Evolutionary conservation across 2,329 filamentous ascomycete species (phyloP), one percentile per base, ranked within the genome.

Genomic region (Bisporella sp.): DNA sequence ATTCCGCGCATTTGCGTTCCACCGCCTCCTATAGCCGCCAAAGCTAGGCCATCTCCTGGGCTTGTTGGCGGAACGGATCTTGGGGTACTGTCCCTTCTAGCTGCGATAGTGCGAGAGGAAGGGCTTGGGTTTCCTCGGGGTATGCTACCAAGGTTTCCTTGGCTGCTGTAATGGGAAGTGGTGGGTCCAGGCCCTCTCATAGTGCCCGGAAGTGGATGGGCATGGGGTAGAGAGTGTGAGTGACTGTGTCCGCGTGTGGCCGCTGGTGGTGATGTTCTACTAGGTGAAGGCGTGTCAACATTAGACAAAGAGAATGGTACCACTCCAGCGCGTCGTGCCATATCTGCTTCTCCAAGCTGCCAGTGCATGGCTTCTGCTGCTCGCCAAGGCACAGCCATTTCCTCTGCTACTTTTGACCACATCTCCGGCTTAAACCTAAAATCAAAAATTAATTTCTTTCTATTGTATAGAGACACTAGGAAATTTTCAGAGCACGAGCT

Each of bases 351-450:
- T 55, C 92, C 92, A 49, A 99, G 76, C 64, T 95, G 87, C 92
- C 93, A 99, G 70, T 97, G 93, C 91, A 96, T 96, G 4, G 89
- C 91, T 70, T 99, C 92, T 45, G 89, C 92, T 13, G 93, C 90
- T 63, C 93, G 81, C 92, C 92, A 97, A 35, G 92, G 93, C 51
- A 96, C 85, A 31, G 84, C 84, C 84, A 99, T 92, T 69, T 97
- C 92, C 67, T 93, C 89, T 41, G 91, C 90, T 28, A 97, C 87
- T 64, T 92, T 93, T 53, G 88, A 84, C 92, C 92, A 99, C 89
- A 97, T 97, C 65, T 97, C 90, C 56, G 88, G 82, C 70, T 96
- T 96, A 75, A 96, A 96, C 69, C 92, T 97, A 51, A 32, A 44
- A 11, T 21, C 31, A 13, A 35, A 35, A 46, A 21, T 21, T 21